Evolutionary conservation across 1,284 basidiomycete species (phyloP), one percentile per base, ranked within the genome.

Genomic region (Mycena citricolor): DNA sequence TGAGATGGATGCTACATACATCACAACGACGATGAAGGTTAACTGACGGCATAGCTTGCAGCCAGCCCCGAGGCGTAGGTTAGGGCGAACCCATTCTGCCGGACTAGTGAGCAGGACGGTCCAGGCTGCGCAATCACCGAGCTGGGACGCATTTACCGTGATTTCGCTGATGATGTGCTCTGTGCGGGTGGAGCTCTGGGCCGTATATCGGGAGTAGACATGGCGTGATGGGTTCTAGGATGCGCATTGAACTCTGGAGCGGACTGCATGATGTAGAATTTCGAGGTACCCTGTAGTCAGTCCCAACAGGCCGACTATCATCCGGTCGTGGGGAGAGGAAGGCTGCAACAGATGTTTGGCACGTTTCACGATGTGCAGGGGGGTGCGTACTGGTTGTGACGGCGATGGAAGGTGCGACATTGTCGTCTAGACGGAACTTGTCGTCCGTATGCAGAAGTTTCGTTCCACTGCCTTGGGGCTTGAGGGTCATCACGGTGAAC

Each of bases 51-150:
- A 61, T 78, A 87, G 23, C 75, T 71, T 13, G 87, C 81, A 11
- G 85, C 74, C 35, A 92, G 66, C 12, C 89, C 89, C 34, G 87
- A 89, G 12, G 83, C 64, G 58, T 87, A 91, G 2, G 85, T 86
- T 34, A 90, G 54, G 14, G 84, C 83, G 58, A 76, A 76, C 6
- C 84, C 86, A 39, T 76, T 67, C 86, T 89, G 52, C 28, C n/a
- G n/a, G n/a, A n/a, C n/a, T n/a, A n/a, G n/a, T n/a, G n/a, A n/a
- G n/a, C n/a, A n/a, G n/a, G n/a, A n/a, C n/a, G n/a, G n/a, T n/a
- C n/a, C n/a, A n/a, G n/a, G n/a, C n/a, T n/a, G n/a, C n/a, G n/a
- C n/a, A n/a, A n/a, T n/a, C n/a, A n/a, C n/a, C n/a, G n/a, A n/a
- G n/a, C 24, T 39, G 25, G 47, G 37, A 17, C 33, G 17, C 32